These are phyloP conservation scores for Henckelia pumila DNA, from an alignment of 257 asterid species.

Conservation along the genomic window DNA sequence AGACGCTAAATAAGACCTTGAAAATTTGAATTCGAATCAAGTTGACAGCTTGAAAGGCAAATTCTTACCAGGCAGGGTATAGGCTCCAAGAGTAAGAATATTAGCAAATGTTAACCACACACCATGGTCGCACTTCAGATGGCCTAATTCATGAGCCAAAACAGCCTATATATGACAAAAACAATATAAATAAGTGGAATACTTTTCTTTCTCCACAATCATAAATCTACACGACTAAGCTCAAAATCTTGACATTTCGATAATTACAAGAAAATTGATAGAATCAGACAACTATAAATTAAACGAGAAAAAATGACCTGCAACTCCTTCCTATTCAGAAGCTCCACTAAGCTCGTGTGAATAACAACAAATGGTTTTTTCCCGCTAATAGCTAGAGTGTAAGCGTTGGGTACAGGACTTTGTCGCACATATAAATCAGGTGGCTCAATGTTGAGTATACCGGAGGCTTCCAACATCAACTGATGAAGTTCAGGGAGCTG, in stretches of 20 bases:
- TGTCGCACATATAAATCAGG: conserved; percentile 89
- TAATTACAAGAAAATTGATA: conserved; percentile 6
- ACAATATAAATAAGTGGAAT: conserved; percentile 13
- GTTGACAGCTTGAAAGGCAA: conserved; percentile 1
- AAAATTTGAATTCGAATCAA: conserved; percentile 18
- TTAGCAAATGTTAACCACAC: conserved; percentile 91
- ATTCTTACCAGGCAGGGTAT: conserved; percentile 69
- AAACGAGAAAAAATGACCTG: conserved; percentile 49
- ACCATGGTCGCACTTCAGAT: conserved; percentile 94
- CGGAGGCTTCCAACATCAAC: conserved; percentile 78
- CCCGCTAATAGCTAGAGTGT: conserved; percentile 89
- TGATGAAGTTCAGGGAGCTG: conserved; percentile 86
- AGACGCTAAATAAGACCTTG: neutral
- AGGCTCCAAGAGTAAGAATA: conserved; percentile 87
- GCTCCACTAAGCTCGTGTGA: conserved; percentile 94
- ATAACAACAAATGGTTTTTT: conserved; percentile 92
- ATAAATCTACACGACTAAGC: conserved; percentile 11
- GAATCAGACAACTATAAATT: too few species aligned
- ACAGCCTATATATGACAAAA: conserved; percentile 59
- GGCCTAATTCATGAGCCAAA: conserved; percentile 95
- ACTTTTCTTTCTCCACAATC: neutral
- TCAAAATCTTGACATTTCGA: conserved; percentile 1
- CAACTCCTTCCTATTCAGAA: conserved; percentile 75
- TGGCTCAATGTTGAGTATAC: conserved; percentile 60
- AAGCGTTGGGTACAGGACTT: conserved; percentile 92